These are phyloP conservation scores for Phytophthora nicotianae DNA, from an alignment of 352 stramenopile species.

Conservation along the genomic window DNA sequence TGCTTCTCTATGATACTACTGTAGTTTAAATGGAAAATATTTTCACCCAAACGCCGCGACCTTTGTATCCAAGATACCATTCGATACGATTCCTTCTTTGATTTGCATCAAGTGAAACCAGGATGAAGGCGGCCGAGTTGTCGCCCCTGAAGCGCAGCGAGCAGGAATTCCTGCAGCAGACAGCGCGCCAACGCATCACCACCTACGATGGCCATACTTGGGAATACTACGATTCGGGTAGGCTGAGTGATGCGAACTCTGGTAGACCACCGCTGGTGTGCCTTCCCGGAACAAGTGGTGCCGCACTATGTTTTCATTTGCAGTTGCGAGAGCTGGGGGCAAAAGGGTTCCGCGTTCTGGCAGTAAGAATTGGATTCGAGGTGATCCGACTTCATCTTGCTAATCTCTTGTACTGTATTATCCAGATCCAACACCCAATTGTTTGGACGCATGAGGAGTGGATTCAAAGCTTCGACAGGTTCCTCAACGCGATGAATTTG, in stretches of 20 bases:
- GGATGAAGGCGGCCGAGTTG: conserved; percentile 21
- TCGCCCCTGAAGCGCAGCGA: conserved; percentile 39
- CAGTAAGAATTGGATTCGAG: conserved; percentile 33
- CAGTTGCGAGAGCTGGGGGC: conserved; percentile 50
- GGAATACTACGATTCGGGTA: conserved; percentile 78
- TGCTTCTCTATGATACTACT: too few relatives aligned
- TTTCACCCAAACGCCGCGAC: neutral
- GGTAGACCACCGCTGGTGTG: conserved; percentile 56
- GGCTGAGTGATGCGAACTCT: conserved; percentile 33
- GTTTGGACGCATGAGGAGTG: conserved; percentile 85
- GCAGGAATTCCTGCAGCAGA: conserved; percentile 61
- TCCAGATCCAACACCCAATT: conserved; percentile 65
- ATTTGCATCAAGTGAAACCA: conserved; percentile 11
- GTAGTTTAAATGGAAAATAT: too few relatives aligned
- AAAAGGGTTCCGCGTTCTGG: conserved; percentile 73
- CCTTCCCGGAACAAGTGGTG: conserved; percentile 62
- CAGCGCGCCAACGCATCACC: conserved; percentile 68
- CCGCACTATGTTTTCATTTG: conserved; percentile 61
- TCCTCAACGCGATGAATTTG: conserved; percentile 70
- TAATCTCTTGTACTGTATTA: neutral
- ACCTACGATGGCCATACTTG: conserved; percentile 82
- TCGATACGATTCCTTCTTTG: conserved; percentile 5
- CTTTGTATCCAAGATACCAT: conserved; percentile 14
- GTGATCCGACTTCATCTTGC: neutral
- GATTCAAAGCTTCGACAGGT: conserved; percentile 83